Conservation (phyloP, 1,284 basidiomycete species). For the Uromyces viciae-fabae region DNA sequence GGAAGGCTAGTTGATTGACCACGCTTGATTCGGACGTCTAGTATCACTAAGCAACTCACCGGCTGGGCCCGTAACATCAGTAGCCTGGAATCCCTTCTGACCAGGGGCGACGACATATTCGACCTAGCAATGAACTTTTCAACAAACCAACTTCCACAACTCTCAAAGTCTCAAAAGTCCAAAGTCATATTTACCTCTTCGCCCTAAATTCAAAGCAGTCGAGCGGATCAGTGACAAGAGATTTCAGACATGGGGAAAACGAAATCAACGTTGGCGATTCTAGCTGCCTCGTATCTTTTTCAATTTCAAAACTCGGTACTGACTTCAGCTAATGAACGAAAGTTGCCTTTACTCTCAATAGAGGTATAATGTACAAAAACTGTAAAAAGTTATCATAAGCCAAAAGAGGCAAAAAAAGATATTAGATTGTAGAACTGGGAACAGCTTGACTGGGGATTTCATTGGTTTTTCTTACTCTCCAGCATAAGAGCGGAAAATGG, state of each 20-base stretch:
- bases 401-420: background rate
- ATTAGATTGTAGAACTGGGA: background rate
- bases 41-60: constrained; percentile 18
- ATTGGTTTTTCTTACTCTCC: background rate
- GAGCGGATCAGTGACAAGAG: background rate
- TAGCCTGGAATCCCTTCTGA: constrained; percentile 45
- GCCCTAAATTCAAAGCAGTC: background rate
- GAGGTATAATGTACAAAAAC: constrained; percentile 46
- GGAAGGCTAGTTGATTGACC: background rate
- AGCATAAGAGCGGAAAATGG: background rate
- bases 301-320: background rate
- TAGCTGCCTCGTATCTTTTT: background rate
- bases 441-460: background rate
- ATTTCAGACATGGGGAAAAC: no score
- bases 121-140: constrained; percentile 8
- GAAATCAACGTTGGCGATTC: background rate
- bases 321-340: constrained; percentile 44
- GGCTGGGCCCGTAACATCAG: constrained; percentile 42
- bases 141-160: background rate
- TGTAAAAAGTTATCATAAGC: background rate
- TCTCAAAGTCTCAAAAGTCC: background rate
- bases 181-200: constrained; percentile 33
- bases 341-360: constrained; percentile 42
- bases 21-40: no score
- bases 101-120: constrained; percentile 44